Conservation (phyloP, 2,329 filamentous ascomycete genomes). For the Trichoderma koningiopsis region DNA sequence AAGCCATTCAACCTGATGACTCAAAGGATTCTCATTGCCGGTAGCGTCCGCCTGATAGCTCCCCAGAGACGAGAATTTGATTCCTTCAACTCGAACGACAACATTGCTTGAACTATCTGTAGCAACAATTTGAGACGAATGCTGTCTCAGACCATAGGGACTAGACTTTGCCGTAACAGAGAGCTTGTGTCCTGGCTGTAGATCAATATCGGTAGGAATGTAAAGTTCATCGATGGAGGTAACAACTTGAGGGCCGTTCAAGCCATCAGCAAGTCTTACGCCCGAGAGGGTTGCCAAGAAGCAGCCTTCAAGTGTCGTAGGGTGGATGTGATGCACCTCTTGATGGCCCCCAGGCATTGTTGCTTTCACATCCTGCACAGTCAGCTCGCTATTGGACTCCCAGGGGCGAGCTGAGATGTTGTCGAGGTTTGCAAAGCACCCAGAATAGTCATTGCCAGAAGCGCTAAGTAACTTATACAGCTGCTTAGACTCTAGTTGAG, state of each 20-base stretch:
- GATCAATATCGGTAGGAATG: slow-evolving; percentile 22
- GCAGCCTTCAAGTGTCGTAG: slow-evolving; percentile 26
- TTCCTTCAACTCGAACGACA: slow-evolving; percentile 15
- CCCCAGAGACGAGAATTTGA: slow-evolving; percentile 22
- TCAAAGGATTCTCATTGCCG: background rate
- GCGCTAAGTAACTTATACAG: slow-evolving; percentile 21
- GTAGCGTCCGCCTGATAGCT: background rate
- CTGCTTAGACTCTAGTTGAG: background rate
- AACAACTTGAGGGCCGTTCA: slow-evolving; percentile 20
- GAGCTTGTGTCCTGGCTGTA: slow-evolving; percentile 16
- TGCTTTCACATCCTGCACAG: slow-evolving; percentile 25
- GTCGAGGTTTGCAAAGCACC: slow-evolving; percentile 23
- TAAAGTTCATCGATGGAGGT: slow-evolving; percentile 22
- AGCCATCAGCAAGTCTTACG: background rate
- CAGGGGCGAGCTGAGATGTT: slow-evolving; percentile 13
- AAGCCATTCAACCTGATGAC: slow-evolving; percentile 23
- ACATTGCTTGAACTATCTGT: background rate
- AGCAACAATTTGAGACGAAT: slow-evolving; percentile 16
- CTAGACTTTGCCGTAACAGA: slow-evolving; percentile 5
- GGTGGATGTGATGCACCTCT: slow-evolving; percentile 27
- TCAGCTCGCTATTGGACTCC: slow-evolving; percentile 19
- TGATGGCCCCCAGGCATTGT: slow-evolving; percentile 25
- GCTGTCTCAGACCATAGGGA: slow-evolving; percentile 22
- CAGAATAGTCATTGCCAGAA: slow-evolving; percentile 23
- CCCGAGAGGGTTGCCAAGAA: slow-evolving; percentile 21